phyloP scores from a whole-genome alignment of 2,329 filamentous ascomycete genomes.

The Paraphoma sp. region DNA sequence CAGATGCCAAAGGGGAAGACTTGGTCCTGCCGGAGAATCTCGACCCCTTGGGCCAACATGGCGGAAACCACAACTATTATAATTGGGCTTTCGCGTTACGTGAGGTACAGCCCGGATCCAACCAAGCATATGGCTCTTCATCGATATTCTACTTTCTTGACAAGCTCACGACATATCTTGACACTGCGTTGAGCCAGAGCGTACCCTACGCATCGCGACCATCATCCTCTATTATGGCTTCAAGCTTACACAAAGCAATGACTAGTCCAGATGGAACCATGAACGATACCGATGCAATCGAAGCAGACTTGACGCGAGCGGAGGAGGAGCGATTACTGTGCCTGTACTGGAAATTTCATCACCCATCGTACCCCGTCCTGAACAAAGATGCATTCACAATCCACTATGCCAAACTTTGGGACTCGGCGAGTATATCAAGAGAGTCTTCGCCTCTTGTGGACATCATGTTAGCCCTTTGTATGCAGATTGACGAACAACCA shows the following conservation, averaged over 20 bases:
- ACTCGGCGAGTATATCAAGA: constrained; percentile 30
- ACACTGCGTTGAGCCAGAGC: constrained; percentile 37
- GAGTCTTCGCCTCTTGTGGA: constrained; percentile 59
- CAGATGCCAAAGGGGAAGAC: neutral
- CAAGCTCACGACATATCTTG: constrained; percentile 50
- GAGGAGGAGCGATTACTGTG: constrained; percentile 58
- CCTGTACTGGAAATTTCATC: constrained; percentile 58
- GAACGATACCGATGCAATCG: constrained; percentile 2
- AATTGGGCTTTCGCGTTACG: constrained; percentile 51
- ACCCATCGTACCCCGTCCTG: constrained; percentile 52
- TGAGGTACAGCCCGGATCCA: constrained; percentile 44
- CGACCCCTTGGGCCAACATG: constrained; percentile 19
- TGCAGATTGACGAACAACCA: constrained; percentile 54
- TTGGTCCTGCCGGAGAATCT: constrained; percentile 12
- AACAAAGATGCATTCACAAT: constrained; percentile 54
- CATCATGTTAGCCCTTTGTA: constrained; percentile 59
- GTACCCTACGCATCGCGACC: constrained; percentile 3
- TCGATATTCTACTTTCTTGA: constrained; percentile 56
- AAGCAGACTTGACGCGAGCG: constrained; percentile 43
- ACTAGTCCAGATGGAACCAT: neutral
- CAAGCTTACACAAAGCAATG: neutral
- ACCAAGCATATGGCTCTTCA: constrained; percentile 54
- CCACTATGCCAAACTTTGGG: constrained; percentile 47
- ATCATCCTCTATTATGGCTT: neutral
- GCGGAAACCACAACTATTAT: constrained; percentile 31